phyloP scores from a whole-genome alignment of 2,329 filamentous ascomycete species.

The Fusarium chaquense region DNA sequence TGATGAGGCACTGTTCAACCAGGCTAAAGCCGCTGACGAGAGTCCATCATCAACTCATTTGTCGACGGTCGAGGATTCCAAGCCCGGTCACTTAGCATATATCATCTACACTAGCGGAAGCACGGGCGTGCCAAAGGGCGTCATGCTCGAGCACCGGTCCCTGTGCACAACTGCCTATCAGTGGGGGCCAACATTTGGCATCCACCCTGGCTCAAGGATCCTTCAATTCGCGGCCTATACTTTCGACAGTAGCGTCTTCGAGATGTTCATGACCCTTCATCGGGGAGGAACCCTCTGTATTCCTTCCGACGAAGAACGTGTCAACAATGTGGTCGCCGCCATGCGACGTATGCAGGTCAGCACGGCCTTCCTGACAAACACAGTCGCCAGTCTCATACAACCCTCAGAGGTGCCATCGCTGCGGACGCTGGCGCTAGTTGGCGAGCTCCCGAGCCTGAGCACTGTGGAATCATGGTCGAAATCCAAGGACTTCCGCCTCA shows the following conservation, averaged over 20 bases:
- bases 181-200: constrained; percentile 8
- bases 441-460: constrained; percentile 1
- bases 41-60: constrained; percentile 9
- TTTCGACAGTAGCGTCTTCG: constrained; percentile 4
- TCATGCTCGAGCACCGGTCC: constrained; percentile 30
- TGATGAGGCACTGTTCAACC: constrained; percentile 11
- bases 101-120: constrained; percentile 34
- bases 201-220: constrained; percentile 3
- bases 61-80: constrained; percentile 8
- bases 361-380: constrained; percentile 4
- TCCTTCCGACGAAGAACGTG: constrained; percentile 11
- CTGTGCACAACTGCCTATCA: constrained; percentile 14
- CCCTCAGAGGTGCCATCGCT: constrained; percentile 13
- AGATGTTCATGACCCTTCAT: constrained; percentile 10
- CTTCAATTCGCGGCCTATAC: constrained; percentile 9
- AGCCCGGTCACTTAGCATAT: constrained; percentile 11
- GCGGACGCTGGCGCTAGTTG: constrained; percentile 6
- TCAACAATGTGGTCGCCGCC: constrained; percentile 4
- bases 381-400: constrained; percentile 2
- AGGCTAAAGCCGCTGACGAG: constrained; percentile 7
- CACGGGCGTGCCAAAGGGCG: constrained; percentile 36
- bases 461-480: constrained; percentile 9
- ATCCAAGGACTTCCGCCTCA: constrained; percentile 4
- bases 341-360: constrained; percentile 3
- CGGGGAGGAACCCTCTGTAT: constrained; percentile 6